Percentiles rank a stretch among this genome's conserved stretches.
These are phyloP conservation scores for Penicillium maclennaniae DNA, from an alignment of 495 filamentous ascomycete species.

Conservation along the genomic window DNA sequence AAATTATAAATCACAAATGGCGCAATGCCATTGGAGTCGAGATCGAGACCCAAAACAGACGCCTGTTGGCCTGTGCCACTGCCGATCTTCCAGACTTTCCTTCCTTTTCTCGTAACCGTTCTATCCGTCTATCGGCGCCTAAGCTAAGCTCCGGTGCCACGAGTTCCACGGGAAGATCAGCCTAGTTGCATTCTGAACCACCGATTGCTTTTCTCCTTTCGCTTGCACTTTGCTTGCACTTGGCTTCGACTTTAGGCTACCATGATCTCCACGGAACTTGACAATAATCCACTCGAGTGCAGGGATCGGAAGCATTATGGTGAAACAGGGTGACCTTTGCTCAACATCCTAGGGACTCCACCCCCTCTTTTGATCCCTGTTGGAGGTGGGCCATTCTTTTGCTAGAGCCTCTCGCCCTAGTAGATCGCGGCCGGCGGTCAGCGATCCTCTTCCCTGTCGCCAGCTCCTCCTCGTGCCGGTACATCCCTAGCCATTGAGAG, in stretches of 20 bases:
- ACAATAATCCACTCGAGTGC: constrained; percentile 17
- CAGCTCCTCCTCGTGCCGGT: constrained; percentile 2
- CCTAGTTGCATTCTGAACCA: constrained; percentile 18
- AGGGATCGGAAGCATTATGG: constrained; percentile 22
- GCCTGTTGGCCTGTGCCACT: constrained; percentile 9
- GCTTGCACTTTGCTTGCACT: neutral
- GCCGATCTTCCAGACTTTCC: constrained; percentile 12
- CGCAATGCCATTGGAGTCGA: neutral
- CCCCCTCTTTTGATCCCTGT: constrained; percentile 31
- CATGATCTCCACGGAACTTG: constrained; percentile 12
- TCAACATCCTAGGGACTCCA: constrained; percentile 9
- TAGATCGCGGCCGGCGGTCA: neutral
- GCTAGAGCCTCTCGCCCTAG: constrained; percentile 1
- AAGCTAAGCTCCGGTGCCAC: constrained; percentile 23
- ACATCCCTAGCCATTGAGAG: constrained; percentile 1
- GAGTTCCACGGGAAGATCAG: constrained; percentile 33
- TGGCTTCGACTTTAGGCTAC: neutral
- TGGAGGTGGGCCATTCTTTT: constrained; percentile 3
- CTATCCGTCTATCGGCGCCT: constrained; percentile 5
- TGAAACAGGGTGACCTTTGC: constrained; percentile 16
- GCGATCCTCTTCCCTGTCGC: constrained; percentile 2
- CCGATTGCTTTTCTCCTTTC: neutral
- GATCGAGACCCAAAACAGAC: constrained; percentile 12
- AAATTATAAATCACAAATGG: neutral
- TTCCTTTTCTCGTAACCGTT: neutral